phyloP scores from a whole-genome alignment of 257 asterid genomes.

The Verbena officinalis region DNA sequence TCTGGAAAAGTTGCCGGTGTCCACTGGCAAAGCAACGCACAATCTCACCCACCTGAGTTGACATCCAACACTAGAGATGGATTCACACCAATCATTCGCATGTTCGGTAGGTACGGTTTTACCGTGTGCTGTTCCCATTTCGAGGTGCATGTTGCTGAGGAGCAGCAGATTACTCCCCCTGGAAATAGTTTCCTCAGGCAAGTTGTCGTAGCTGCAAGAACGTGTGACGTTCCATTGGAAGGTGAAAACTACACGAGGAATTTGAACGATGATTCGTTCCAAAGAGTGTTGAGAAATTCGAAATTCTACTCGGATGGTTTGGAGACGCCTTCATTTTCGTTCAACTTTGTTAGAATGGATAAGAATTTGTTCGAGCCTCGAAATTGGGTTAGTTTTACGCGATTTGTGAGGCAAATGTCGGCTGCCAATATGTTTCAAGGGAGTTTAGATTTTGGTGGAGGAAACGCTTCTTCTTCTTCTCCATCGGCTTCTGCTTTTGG shows the following conservation, averaged over 20 bases:
- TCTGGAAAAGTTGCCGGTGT: constrained; percentile 65
- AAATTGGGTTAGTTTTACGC: constrained; percentile 61
- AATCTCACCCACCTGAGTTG: constrained; percentile 67
- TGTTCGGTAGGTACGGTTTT: constrained; percentile 66
- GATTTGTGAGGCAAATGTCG: constrained; percentile 68
- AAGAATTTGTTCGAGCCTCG: constrained; percentile 52
- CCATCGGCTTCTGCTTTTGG: constrained; percentile 44
- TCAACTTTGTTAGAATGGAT: constrained; percentile 78
- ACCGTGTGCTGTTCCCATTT: constrained; percentile 62
- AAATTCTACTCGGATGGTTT: constrained; percentile 54
- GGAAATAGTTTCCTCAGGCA: constrained; percentile 64
- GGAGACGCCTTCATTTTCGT: constrained; percentile 56
- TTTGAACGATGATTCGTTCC: constrained; percentile 61
- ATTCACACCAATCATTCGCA: constrained; percentile 50
- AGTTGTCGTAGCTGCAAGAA: constrained; percentile 53
- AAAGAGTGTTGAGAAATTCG: constrained; percentile 64
- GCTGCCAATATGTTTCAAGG: constrained; percentile 45
- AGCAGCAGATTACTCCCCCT: constrained; percentile 44
- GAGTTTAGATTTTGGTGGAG: constrained; percentile 55
- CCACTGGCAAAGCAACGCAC: constrained; percentile 60
- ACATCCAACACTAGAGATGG: constrained; percentile 76
- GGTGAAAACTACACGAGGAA: constrained; percentile 57
- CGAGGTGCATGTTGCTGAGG: constrained; percentile 59
- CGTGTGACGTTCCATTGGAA: constrained; percentile 56
- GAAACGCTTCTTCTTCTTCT: constrained; percentile 33